Percentiles rank a stretch among this genome's conserved stretches.
phyloP scores from a whole-genome alignment of 306 rosid species.

The Acacia melanoxylon region DNA sequence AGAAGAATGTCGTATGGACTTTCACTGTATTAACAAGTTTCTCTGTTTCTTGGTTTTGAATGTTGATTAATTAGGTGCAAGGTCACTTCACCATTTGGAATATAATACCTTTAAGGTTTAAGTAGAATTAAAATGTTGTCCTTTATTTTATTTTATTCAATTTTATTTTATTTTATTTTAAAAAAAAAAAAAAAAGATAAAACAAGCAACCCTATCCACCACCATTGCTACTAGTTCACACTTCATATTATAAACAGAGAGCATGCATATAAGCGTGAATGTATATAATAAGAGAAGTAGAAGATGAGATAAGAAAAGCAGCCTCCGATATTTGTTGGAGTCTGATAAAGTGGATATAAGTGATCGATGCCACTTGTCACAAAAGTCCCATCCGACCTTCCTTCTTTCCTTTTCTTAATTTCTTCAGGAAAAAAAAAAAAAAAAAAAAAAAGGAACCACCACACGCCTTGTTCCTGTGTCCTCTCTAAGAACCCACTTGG shows the following conservation, averaged over 20 bases:
- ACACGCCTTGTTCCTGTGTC: conserved; percentile 32
- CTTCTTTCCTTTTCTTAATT: no score
- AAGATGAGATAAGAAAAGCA: conserved; percentile 39
- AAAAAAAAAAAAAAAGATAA: no score
- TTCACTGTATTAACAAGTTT: no score
- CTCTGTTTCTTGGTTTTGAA: neutral
- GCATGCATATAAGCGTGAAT: neutral
- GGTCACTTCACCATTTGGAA: neutral
- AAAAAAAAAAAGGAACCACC: conserved; percentile 44
- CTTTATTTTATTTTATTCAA: no score
- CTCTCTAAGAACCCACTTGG: conserved; percentile 38
- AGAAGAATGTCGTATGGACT: no score
- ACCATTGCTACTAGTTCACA: neutral
- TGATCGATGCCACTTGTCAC: conserved; percentile 22
- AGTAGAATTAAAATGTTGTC: neutral
- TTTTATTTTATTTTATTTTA: no score
- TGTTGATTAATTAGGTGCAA: neutral
- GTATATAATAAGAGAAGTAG: conserved; percentile 38
- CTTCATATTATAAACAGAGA: neutral
- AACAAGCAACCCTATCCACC: neutral
- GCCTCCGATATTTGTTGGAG: neutral
- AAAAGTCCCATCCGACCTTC: neutral
- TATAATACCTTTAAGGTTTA: no score
- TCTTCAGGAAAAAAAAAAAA: no score
- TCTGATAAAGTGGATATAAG: conserved; percentile 30